Base-by-base conservation (phyloP, 768 basidiomycete species). In the Panellus pusillus region DNA sequence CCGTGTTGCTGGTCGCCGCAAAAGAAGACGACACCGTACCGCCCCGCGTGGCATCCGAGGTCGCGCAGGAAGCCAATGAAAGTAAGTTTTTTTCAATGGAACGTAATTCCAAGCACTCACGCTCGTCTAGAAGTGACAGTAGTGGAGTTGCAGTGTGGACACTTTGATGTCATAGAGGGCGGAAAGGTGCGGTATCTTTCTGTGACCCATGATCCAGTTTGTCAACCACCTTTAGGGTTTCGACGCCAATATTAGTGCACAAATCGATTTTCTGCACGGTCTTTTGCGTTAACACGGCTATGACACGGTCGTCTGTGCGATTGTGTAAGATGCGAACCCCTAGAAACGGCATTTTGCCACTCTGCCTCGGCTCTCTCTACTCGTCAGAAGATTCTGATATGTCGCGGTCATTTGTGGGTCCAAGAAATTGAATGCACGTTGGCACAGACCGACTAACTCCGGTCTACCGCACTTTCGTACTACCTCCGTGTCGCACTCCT, bases 101-200 rank as follows among this genome's bases (percentile, higher is more conserved):
- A n/a, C 29, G 17, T 18, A 20, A 2, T 14, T 39, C 14, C 8
- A 44, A 15, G 32, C 14, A 18, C 12, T 28, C 28, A 19, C 20
- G 18, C 35, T 9, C 29, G 55, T 37, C 14, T 37, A 66, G 65
- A 44, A 27, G 57, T 66, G n/a, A 58, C 47, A 32, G 24, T 63
- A 20, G 58, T 61, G 17, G 59, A 58, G 37, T 47, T 46, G 7
- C 53, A 49, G 6, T 58, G 66, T 9, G 65, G 66, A 5, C 66
- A 66, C 42, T 67, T 59, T 48, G 66, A 67, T 45, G 44, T 67
- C 37, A 63, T 67, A 63, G 42, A 56, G 53, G 66, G 66, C 12
- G 66, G 65, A 42, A 49, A 64, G 60, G 66, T 67, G 40, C 13
- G 51, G 44, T 36, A 9, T 14, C 19, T 20, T 15, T 17, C 8